Evolutionary conservation across 2,329 filamentous ascomycete genomes (phyloP).

Genomic region (Epichloe baconii): DNA sequence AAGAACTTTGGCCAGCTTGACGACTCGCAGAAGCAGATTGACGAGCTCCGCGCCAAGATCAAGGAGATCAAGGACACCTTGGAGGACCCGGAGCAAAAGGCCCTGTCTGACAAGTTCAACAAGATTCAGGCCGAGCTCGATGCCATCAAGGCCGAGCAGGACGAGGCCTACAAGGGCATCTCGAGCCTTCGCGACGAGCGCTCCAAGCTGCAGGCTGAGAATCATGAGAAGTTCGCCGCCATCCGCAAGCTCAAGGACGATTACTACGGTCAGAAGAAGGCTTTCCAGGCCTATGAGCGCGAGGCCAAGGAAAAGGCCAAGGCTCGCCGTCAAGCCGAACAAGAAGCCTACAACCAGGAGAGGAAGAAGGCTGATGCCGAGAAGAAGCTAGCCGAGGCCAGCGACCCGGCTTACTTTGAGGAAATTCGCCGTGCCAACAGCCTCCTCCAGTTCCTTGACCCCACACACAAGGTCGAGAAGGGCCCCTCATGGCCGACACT

Average conservation of each 20-base stretch:
- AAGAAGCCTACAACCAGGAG: slow-evolving; percentile 57
- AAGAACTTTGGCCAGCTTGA: slow-evolving; percentile 86
- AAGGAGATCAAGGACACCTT: slow-evolving; percentile 77
- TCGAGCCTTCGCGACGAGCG: slow-evolving; percentile 76
- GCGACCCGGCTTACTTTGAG: slow-evolving; percentile 77
- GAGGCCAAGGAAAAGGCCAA: slow-evolving; percentile 64
- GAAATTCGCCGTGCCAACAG: slow-evolving; percentile 84
- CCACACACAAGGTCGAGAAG: slow-evolving; percentile 54
- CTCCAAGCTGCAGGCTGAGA: slow-evolving; percentile 67
- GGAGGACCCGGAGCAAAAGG: slow-evolving; percentile 84
- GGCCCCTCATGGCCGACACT: slow-evolving; percentile 48
- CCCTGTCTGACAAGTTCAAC: slow-evolving; percentile 74
- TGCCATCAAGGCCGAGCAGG: slow-evolving; percentile 80
- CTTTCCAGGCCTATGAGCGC: slow-evolving; percentile 71
- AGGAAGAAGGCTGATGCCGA: slow-evolving; percentile 65
- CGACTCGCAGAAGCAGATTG: slow-evolving; percentile 75
- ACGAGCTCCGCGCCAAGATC: slow-evolving; percentile 75
- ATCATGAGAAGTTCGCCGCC: slow-evolving; percentile 72
- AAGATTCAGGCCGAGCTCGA: slow-evolving; percentile 81
- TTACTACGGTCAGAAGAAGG: slow-evolving; percentile 71
- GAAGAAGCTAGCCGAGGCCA: slow-evolving; percentile 66
- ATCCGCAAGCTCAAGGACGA: slow-evolving; percentile 83
- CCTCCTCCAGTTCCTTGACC: slow-evolving; percentile 85
- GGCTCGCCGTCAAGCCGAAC: slow-evolving; percentile 72
- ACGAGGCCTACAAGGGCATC: slow-evolving; percentile 79